phyloP scores from a whole-genome alignment of 768 basidiomycete genomes.

The Lactarius sanguifluus region DNA sequence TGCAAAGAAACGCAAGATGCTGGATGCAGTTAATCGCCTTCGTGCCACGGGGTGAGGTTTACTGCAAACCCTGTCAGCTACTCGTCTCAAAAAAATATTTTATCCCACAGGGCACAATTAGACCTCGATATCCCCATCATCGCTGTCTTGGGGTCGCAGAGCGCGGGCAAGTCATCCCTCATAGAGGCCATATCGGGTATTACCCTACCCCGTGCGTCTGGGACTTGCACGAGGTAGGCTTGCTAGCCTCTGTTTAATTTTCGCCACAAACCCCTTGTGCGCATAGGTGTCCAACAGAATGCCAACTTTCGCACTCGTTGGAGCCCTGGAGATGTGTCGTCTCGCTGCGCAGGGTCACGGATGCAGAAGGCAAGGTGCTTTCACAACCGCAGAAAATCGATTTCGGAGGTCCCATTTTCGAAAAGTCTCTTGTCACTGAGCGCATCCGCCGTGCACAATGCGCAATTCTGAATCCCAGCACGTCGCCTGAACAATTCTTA shows the following conservation, averaged over 20 bases:
- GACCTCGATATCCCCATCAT: slow-evolving; percentile 74
- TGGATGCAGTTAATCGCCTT: slow-evolving; percentile 59
- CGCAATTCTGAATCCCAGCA: slow-evolving; percentile 60
- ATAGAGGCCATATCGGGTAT: slow-evolving; percentile 78
- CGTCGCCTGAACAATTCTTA: slow-evolving; percentile 37
- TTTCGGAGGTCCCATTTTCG: slow-evolving; percentile 43
- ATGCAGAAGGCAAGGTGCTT: slow-evolving; percentile 30
- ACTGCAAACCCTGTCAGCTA: slow-evolving; percentile 8
- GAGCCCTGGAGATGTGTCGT: slow-evolving; percentile 39
- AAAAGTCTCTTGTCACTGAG: slow-evolving; percentile 59
- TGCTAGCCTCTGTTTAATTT: not conserved
- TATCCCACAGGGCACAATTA: slow-evolving; percentile 50
- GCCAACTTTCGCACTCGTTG: slow-evolving; percentile 33
- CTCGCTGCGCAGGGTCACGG: slow-evolving; percentile 35
- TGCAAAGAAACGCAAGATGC: slow-evolving; percentile 45
- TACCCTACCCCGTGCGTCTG: slow-evolving; percentile 64
- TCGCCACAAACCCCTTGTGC: not conserved
- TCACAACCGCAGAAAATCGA: slow-evolving; percentile 37
- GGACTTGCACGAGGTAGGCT: slow-evolving; percentile 68
- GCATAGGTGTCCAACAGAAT: slow-evolving; percentile 41
- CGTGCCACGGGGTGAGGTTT: slow-evolving; percentile 58
- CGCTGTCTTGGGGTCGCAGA: slow-evolving; percentile 70
- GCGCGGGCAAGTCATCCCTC: slow-evolving; percentile 74
- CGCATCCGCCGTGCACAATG: slow-evolving; percentile 64
- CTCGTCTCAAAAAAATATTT: not conserved